Conservation (phyloP, 768 basidiomycete genomes). For the Auricularia cornea region DNA sequence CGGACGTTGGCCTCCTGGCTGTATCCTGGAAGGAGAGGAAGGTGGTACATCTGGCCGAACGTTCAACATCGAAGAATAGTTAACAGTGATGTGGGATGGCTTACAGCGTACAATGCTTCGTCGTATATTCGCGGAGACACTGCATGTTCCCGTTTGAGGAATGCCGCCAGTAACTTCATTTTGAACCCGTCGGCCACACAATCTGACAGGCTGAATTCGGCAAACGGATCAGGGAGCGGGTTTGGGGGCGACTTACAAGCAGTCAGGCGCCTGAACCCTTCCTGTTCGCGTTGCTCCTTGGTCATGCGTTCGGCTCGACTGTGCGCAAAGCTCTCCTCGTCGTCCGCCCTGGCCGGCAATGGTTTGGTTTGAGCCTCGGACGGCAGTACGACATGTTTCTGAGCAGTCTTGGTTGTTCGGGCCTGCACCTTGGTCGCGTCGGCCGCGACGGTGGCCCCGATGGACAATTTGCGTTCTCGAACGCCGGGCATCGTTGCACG, state of each 20-base stretch:
- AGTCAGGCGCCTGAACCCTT: constrained; percentile 74
- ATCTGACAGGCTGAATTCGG: constrained; percentile 20
- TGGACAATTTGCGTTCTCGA: background rate
- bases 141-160: constrained; percentile 90
- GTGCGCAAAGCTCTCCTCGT: constrained; percentile 38
- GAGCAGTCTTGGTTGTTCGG: constrained; percentile 83
- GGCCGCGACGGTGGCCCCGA: background rate
- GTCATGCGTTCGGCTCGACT: constrained; percentile 78
- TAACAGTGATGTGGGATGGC: constrained; percentile 18
- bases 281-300: constrained; percentile 74
- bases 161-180: constrained; percentile 75
- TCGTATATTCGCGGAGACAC: constrained; percentile 81
- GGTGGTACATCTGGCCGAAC: constrained; percentile 86
- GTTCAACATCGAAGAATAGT: background rate
- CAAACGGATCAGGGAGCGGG: background rate
- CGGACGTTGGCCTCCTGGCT: constrained; percentile 76
- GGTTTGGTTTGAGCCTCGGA: constrained; percentile 85
- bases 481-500: background rate
- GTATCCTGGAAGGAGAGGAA: constrained; percentile 88
- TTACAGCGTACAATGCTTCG: constrained; percentile 86
- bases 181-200: constrained; percentile 79
- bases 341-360: constrained; percentile 30
- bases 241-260: constrained; percentile 42
- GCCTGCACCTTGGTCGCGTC: constrained; percentile 38
- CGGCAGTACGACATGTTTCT: constrained; percentile 84